Percentiles rank a stretch among this genome's conserved stretches.
Conservation (phyloP, 2,329 filamentous ascomycete genomes). For the Mycosphaerelloides madeirae region DNA sequence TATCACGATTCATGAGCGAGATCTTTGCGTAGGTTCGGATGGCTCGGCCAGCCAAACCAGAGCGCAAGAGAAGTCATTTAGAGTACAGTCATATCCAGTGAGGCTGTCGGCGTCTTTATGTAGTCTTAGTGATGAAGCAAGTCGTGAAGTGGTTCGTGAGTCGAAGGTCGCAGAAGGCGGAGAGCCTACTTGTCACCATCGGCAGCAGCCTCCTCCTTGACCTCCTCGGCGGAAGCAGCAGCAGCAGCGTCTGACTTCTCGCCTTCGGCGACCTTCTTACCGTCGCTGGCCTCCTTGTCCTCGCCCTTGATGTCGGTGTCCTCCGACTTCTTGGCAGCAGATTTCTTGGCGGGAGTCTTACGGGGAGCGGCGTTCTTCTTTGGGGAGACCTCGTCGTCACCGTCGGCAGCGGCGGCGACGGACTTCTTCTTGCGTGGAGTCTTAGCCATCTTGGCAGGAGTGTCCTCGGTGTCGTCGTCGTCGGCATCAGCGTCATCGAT, state of each 20-base stretch:
- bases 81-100: too few relatives aligned
- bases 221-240: constrained; percentile 4
- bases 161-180: too few relatives aligned
- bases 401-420: constrained; percentile 15
- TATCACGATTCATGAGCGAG: too few relatives aligned
- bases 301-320: not conserved
- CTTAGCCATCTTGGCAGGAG: constrained; percentile 15
- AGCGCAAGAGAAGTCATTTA: too few relatives aligned
- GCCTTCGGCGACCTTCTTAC: constrained; percentile 6
- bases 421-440: constrained; percentile 24
- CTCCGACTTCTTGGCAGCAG: constrained; percentile 3
- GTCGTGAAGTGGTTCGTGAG: too few relatives aligned
- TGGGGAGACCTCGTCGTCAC: constrained; percentile 14
- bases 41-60: too few relatives aligned
- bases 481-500: constrained; percentile 8
- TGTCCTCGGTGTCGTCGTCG: constrained; percentile 7
- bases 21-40: too few relatives aligned
- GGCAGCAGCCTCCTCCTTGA: constrained; percentile 1
- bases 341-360: constrained; percentile 23
- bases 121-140: too few relatives aligned
- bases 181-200: constrained; percentile 3
- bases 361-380: constrained; percentile 4
- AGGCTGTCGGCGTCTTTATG: too few relatives aligned
- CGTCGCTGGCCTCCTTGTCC: constrained; percentile 2
- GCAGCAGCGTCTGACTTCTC: constrained; percentile 8